Percentiles rank a stretch among this genome's conserved stretches.
These are phyloP conservation scores for Xylaria sp. DNA, from an alignment of 2,329 filamentous ascomycete genomes.

Conservation along the genomic window DNA sequence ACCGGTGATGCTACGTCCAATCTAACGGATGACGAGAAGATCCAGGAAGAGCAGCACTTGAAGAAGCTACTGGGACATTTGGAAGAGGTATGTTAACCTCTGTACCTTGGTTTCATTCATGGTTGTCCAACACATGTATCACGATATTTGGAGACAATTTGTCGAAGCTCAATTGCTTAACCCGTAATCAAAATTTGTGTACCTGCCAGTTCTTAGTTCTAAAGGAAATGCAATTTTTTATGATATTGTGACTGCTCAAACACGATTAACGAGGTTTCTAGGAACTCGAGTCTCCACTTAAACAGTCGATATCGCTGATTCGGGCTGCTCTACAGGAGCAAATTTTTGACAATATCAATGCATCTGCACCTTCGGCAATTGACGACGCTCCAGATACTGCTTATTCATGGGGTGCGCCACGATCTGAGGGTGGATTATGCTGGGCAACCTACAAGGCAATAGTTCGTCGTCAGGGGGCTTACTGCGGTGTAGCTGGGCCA, in stretches of 20 bases:
- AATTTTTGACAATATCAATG: constrained; percentile 58
- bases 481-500: constrained; percentile 45
- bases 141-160: constrained; percentile 2
- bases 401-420: constrained; percentile 54
- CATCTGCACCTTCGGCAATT: constrained; percentile 54
- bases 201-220: constrained; percentile 1
- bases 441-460: constrained; percentile 67
- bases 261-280: constrained; percentile 26
- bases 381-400: constrained; percentile 51
- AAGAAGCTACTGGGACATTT: constrained; percentile 39
- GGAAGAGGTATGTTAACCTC: constrained; percentile 40
- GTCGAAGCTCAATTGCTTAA: constrained; percentile 10
- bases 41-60: constrained; percentile 38
- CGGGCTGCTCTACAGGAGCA: constrained; percentile 56
- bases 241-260: constrained; percentile 25
- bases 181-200: constrained; percentile 21
- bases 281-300: constrained; percentile 55
- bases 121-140: background rate
- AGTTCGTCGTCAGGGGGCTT: constrained; percentile 47
- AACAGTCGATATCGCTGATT: constrained; percentile 53
- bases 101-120: constrained; percentile 6
- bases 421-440: constrained; percentile 57
- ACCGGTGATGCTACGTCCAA: constrained; percentile 28
- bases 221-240: background rate
- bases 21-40: constrained; percentile 38